Percentiles rank a stretch among this genome's conserved stretches.
Evolutionary conservation across 208 protist species (phyloP).

Genomic region (Leishmania braziliensis): DNA sequence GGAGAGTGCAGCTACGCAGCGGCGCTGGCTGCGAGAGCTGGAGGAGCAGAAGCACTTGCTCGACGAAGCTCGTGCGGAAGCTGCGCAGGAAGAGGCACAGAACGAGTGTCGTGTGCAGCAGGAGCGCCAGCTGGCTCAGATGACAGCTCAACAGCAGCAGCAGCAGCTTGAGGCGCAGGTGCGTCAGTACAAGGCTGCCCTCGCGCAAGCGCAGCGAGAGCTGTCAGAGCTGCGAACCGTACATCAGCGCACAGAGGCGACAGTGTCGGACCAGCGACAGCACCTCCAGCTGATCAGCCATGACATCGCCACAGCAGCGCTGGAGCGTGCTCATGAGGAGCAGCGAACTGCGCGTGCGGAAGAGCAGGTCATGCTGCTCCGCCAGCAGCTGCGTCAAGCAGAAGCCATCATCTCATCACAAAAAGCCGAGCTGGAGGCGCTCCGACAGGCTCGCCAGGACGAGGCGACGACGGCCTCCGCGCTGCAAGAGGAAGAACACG

Average conservation of each 20-base stretch:
- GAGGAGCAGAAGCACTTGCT: constrained; percentile 26
- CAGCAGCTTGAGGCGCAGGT: constrained; percentile 20
- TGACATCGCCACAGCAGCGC: constrained; percentile 18
- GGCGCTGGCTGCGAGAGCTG: constrained; percentile 27
- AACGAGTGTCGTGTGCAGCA: background rate
- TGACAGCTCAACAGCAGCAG: constrained; percentile 14
- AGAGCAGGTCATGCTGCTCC: constrained; percentile 4
- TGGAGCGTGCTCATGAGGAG: constrained; percentile 20
- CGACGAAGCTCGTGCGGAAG: constrained; percentile 8
- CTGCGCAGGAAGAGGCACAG: constrained; percentile 8
- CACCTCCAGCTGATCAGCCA: constrained; percentile 19
- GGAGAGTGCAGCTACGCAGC: constrained; percentile 17
- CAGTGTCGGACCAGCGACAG: constrained; percentile 18
- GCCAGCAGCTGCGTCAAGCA: constrained; percentile 14
- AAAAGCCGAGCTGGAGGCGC: constrained; percentile 18
- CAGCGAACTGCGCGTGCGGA: constrained; percentile 18
- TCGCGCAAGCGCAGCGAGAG: constrained; percentile 18
- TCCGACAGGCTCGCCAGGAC: constrained; percentile 8
- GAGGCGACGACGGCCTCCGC: constrained; percentile 18
- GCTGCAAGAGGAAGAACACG: constrained; percentile 27
- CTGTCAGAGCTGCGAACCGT: constrained; percentile 26
- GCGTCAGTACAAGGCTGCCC: constrained; percentile 10
- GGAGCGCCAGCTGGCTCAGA: constrained; percentile 4
- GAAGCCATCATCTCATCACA: constrained; percentile 15
- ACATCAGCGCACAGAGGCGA: constrained; percentile 35